These are phyloP conservation scores for Setaria italica DNA, from an alignment of 202 grass and related monocot genomes.

Conservation along the genomic window DNA sequence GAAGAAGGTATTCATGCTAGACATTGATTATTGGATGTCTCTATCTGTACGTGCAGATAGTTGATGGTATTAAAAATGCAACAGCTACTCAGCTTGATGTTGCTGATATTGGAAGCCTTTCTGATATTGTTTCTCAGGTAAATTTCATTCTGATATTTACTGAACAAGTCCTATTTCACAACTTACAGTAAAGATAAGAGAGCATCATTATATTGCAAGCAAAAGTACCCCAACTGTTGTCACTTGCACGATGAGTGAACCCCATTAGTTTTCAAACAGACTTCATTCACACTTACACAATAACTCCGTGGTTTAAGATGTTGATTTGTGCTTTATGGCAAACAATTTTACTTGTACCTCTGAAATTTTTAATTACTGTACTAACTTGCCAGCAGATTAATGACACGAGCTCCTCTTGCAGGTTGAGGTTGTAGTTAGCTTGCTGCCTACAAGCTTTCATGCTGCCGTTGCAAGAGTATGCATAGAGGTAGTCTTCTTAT, in stretches of 20 bases:
- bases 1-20: background rate
- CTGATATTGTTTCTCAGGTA: conserved; percentile 81
- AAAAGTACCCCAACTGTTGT: background rate
- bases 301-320: background rate
- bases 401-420: conserved; percentile 46
- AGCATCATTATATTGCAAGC: background rate
- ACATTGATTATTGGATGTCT: background rate
- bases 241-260: background rate
- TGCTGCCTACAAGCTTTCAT: conserved; percentile 92
- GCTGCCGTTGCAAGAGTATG: conserved; percentile 82
- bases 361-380: background rate
- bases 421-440: conserved; percentile 93
- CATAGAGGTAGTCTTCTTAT: conserved; percentile 70
- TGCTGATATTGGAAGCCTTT: conserved; percentile 70
- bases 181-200: conserved; percentile 18
- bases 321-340: background rate
- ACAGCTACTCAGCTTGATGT: conserved; percentile 88
- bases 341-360: conserved; percentile 10
- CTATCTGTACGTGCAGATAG: conserved; percentile 64
- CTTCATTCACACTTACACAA: background rate
- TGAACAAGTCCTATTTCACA: conserved; percentile 3
- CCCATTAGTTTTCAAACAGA: background rate
- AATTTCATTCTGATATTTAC: conserved; percentile 31
- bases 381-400: background rate
- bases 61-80: conserved; percentile 86